Evolutionary conservation across 1,139 yeast genomes (phyloP), one percentile per base, ranked within the genome.

Genomic region (Torulaspora globosa): DNA sequence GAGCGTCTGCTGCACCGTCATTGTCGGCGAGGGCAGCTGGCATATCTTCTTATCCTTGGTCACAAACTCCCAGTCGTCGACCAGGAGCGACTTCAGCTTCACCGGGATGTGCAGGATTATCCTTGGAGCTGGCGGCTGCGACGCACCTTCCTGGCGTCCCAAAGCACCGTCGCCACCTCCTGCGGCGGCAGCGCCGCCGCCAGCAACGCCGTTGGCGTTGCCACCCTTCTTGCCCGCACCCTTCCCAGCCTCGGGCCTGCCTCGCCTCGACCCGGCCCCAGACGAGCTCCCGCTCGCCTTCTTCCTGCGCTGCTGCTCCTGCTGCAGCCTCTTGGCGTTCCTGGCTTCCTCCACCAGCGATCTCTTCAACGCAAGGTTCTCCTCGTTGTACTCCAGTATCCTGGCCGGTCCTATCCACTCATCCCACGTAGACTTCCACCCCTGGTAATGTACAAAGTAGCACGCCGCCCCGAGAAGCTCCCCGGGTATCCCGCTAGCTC

Each of bases 391-490:
- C 53, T 79, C 83, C 61, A 87, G 70, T 9, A 90, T 76, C 34
- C 97, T 71, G 41, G 79, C 82, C 8, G 69, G 67, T 0, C 79
- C 76, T 0, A 92, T 95, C 98, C 98, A 92, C 65, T 92, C 98
- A 63, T 92, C 97, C 97, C 97, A 90, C 52, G 90, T 82, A 16
- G 82, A 69, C 60, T 89, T 92, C 98, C 98, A 92, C 2, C 98
- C 97, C 59, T 83, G 86, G 67, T 92, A 92, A 63, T 92, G 98
- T 8, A 92, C 79, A 54, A 73, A 82, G 65, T 79, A 90, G 47
- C 81, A 74, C 46, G 70, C 64, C 43, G 68, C 58, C 24, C 63
- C 65, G 29, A 58, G 59, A 31, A 75, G 60, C 2, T 70, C 74
- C 12, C 62, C 68, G 1, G 88, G 83, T 28, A 80, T 65, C 36